Evolutionary conservation across 202 grass and related monocot genomes (phyloP).

Genomic region (Digitaria exilis): DNA sequence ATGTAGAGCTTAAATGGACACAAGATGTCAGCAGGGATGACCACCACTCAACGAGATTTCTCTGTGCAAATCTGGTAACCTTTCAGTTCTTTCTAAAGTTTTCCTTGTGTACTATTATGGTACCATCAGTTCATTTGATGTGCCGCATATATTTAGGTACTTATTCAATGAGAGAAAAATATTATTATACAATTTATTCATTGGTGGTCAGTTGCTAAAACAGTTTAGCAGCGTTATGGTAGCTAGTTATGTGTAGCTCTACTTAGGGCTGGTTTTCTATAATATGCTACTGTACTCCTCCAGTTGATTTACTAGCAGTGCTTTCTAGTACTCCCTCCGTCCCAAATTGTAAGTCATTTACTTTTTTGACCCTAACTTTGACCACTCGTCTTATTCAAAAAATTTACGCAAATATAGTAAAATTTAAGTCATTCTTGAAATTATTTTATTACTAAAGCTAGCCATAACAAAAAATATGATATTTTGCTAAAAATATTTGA

Average conservation of each 20-base stretch:
- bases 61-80: neutral
- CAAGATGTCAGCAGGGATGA: neutral
- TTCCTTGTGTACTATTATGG: neutral
- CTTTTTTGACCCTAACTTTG: too few species aligned
- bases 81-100: neutral
- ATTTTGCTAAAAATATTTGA: too few species aligned
- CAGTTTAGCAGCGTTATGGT: neutral
- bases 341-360: too few species aligned
- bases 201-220: neutral
- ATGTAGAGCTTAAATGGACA: neutral
- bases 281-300: too few species aligned
- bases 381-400: too few species aligned
- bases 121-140: neutral
- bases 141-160: neutral
- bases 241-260: neutral
- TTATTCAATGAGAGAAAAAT: neutral
- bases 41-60: neutral
- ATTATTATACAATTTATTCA: neutral
- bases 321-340: neutral
- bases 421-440: too few species aligned
- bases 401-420: too few species aligned
- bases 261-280: too few species aligned
- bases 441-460: too few species aligned
- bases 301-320: neutral
- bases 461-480: too few species aligned